Percentiles rank a stretch among this genome's conserved stretches.
Conservation (phyloP, 2,329 filamentous ascomycete genomes). For the Sordariomycetes sp. region DNA sequence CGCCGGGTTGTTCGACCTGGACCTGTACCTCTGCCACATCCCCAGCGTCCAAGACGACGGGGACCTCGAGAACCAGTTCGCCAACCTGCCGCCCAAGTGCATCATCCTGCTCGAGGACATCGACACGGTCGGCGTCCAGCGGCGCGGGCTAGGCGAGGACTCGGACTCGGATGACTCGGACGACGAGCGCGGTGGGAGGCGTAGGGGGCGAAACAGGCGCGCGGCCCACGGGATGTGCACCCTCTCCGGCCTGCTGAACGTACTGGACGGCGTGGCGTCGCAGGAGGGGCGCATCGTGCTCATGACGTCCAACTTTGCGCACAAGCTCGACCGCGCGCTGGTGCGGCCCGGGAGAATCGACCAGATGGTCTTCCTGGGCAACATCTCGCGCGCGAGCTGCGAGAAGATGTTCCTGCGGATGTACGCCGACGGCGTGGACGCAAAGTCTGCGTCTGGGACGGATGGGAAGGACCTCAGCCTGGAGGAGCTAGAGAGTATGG, state of each 20-base stretch:
- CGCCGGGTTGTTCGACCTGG: constrained; percentile 54
- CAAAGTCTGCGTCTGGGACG: neutral
- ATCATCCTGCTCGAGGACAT: constrained; percentile 17
- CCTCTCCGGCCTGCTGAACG: constrained; percentile 69
- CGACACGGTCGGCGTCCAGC: constrained; percentile 17
- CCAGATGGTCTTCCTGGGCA: constrained; percentile 53
- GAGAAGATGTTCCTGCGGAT: constrained; percentile 49
- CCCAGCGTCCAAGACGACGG: constrained; percentile 38
- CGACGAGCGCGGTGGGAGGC: constrained; percentile 8
- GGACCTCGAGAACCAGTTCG: constrained; percentile 53
- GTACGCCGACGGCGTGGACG: constrained; percentile 30
- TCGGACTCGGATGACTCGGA: constrained; percentile 15
- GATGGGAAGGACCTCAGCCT: neutral
- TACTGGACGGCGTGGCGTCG: constrained; percentile 71
- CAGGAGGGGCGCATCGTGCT: constrained; percentile 71
- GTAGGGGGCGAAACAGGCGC: constrained; percentile 3
- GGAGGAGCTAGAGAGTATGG: constrained; percentile 18
- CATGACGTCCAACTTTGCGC: constrained; percentile 73
- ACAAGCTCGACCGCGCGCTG: constrained; percentile 62
- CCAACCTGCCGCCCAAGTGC: constrained; percentile 10
- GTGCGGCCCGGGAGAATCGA: constrained; percentile 67
- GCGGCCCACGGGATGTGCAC: constrained; percentile 23
- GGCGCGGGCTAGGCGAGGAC: constrained; percentile 28
- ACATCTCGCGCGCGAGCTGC: constrained; percentile 42
- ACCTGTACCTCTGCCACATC: constrained; percentile 54